Evolutionary conservation across 805 yeast genomes (phyloP).

Genomic region (Pichia occidentalis): DNA sequence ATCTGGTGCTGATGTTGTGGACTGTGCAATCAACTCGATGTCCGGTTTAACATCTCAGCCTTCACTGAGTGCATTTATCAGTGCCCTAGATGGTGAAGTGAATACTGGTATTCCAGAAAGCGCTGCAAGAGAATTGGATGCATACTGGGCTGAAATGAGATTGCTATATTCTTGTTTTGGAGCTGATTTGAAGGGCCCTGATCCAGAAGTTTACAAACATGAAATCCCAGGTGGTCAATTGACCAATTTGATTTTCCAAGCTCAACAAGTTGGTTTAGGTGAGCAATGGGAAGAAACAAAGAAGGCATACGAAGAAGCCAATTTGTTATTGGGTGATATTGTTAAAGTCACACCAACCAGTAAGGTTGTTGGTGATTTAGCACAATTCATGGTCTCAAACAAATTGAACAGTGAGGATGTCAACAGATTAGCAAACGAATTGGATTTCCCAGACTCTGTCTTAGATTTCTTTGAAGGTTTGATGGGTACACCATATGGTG

Average conservation of each 20-base stretch:
- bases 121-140: conserved; percentile 75
- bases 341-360: conserved; percentile 99
- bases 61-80: conserved; percentile 84
- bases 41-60: conserved; percentile 99
- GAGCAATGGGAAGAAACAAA: conserved; percentile 95
- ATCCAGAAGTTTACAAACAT: conserved; percentile 96
- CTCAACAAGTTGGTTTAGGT: conserved; percentile 97
- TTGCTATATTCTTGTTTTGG: conserved; percentile 93
- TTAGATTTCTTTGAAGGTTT: conserved; percentile 98
- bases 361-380: conserved; percentile 98
- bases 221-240: conserved; percentile 99
- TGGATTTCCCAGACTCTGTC: conserved; percentile 98
- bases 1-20: conserved; percentile 98
- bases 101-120: conserved; percentile 64
- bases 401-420: conserved; percentile 83
- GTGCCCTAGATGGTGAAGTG: conserved; percentile 83
- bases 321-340: conserved; percentile 85
- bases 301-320: conserved; percentile 88
- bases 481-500: conserved; percentile 99
- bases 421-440: conserved; percentile 73
- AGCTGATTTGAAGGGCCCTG: conserved; percentile 98
- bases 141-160: conserved; percentile 99
- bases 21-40: conserved; percentile 94
- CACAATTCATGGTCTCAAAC: conserved; percentile 99
- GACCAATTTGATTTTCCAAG: conserved; percentile 97